Conservation (phyloP, 2,329 filamentous ascomycete genomes). For the Aspergillus fructus region DNA sequence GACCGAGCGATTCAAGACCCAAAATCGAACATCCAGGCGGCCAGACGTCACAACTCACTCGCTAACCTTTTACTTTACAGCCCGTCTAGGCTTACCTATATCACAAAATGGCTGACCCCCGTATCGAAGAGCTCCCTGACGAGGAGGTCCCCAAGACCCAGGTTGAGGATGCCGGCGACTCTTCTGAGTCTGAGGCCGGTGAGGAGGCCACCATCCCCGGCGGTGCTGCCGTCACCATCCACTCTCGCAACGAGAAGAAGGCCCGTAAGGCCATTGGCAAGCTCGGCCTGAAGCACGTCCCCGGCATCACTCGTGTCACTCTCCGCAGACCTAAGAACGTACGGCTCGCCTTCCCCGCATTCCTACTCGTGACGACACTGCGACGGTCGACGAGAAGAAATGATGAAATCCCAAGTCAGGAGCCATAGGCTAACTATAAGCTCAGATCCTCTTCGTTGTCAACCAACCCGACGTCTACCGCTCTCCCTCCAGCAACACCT, state of each 20-base stretch:
- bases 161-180: constrained; percentile 64
- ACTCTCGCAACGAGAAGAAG: constrained; percentile 99
- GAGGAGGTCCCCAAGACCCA: constrained; percentile 81
- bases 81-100: constrained; percentile 23
- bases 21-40: constrained; percentile 16
- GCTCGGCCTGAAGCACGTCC: constrained; percentile 92
- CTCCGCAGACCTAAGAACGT: constrained; percentile 98
- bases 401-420: constrained; percentile 2
- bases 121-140: constrained; percentile 95
- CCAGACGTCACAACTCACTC: constrained; percentile 13
- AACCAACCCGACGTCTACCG: constrained; percentile 99
- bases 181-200: constrained; percentile 51
- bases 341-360: constrained; percentile 44
- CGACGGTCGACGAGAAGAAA: background rate
- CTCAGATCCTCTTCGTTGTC: constrained; percentile 97
- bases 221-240: constrained; percentile 84
- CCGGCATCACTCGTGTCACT: constrained; percentile 97
- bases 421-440: constrained; percentile 16
- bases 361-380: constrained; percentile 11
- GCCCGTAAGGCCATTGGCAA: constrained; percentile 99
- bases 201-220: constrained; percentile 70
- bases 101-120: constrained; percentile 86
- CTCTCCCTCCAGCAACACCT: constrained; percentile 98
- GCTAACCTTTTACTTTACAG: constrained; percentile 18
- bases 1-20: constrained; percentile 19